Conservation (phyloP, 179 eudicot genomes). For the Beta corolliflora region DNA sequence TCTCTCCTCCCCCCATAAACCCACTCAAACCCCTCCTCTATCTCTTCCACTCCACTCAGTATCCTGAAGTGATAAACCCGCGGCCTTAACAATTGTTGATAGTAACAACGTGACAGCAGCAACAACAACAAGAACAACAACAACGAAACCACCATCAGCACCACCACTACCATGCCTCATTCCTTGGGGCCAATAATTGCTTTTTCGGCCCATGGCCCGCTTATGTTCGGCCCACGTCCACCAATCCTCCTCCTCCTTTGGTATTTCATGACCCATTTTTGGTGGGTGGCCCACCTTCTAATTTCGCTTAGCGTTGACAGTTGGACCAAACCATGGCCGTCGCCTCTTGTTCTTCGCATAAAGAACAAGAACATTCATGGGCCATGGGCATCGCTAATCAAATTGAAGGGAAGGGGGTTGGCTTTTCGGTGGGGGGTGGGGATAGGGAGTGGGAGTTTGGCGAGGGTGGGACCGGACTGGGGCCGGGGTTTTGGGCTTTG, state of each 20-base stretch:
- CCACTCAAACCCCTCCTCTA: neutral
- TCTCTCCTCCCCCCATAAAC: no score
- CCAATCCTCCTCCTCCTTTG: constrained; percentile 40
- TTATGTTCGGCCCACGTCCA: constrained; percentile 25
- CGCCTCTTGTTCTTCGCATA: no score
- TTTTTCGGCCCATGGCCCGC: constrained; percentile 51
- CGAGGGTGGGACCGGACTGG: no score
- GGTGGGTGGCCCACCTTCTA: constrained; percentile 28
- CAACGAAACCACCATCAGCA: constrained; percentile 49
- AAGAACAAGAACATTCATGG: no score
- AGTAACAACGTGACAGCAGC: constrained; percentile 90
- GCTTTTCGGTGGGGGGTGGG: no score
- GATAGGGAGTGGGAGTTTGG: no score
- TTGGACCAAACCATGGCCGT: no score
- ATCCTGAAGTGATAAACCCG: no score
- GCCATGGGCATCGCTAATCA: no score
- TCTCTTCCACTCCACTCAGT: neutral
- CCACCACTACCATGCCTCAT: constrained; percentile 32
- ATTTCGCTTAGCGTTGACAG: constrained; percentile 43
- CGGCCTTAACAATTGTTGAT: constrained; percentile 44
- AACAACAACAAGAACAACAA: constrained; percentile 78
- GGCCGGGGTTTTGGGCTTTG: no score
- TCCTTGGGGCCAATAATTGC: constrained; percentile 33
- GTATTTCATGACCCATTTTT: constrained; percentile 60
- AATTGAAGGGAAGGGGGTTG: no score